Percentiles rank a stretch among this genome's conserved stretches.
phyloP scores from a whole-genome alignment of 2,329 filamentous ascomycete species.

The Colletotrichum euphorbiae region DNA sequence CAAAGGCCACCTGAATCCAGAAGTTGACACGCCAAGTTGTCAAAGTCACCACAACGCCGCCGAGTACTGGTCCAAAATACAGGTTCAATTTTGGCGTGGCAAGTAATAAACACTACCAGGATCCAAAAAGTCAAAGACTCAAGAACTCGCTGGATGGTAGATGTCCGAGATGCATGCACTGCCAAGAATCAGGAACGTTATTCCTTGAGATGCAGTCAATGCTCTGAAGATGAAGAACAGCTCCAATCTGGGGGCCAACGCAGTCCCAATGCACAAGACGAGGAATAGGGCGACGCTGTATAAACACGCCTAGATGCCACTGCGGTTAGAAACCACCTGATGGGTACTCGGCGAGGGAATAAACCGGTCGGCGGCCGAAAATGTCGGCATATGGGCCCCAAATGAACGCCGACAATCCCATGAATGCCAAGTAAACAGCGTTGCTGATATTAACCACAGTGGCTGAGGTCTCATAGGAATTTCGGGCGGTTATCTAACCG shows the following conservation, averaged over 20 bases:
- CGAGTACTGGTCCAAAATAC: constrained; percentile 76
- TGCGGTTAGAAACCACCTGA: background rate
- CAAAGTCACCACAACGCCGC: constrained; percentile 82
- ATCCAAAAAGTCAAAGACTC: too few relatives aligned
- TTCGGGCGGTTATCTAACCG: too few relatives aligned
- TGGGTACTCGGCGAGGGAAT: background rate
- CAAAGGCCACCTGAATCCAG: constrained; percentile 79
- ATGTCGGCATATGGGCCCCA: constrained; percentile 80
- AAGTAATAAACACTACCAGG: too few relatives aligned
- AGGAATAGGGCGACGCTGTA: constrained; percentile 73
- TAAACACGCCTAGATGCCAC: constrained; percentile 63
- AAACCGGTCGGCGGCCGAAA: constrained; percentile 68
- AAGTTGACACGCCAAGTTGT: constrained; percentile 80
- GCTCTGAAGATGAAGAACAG: constrained; percentile 81
- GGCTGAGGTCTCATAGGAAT: too few relatives aligned
- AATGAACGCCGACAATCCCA: constrained; percentile 76
- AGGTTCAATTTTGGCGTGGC: constrained; percentile 65
- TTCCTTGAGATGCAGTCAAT: constrained; percentile 80
- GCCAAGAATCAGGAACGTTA: constrained; percentile 78
- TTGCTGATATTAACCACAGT: too few relatives aligned
- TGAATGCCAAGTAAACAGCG: constrained; percentile 78
- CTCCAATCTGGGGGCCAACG: constrained; percentile 76
- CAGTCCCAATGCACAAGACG: constrained; percentile 75
- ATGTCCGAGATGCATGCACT: constrained; percentile 67
- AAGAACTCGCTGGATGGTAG: constrained; percentile 53